Evolutionary conservation across 176 grass and related monocot genomes (phyloP).

Genomic region (Rhipidocladum racemiflorum): DNA sequence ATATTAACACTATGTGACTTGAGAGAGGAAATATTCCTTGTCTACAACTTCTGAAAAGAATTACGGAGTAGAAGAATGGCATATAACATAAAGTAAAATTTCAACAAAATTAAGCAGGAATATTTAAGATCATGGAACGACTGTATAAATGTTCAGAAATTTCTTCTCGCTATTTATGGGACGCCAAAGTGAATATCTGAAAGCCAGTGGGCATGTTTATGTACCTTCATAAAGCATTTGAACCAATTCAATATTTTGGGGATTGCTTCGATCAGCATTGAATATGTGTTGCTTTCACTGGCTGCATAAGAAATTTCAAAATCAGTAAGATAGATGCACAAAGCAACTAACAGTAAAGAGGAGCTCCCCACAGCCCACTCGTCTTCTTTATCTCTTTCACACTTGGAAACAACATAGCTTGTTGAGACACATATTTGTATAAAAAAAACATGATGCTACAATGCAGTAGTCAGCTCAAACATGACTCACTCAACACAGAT

Average conservation of each 20-base stretch:
- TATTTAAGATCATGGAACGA: background rate
- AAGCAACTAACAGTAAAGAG: conserved; percentile 20
- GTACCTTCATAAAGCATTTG: conserved; percentile 61
- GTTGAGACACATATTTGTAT: background rate
- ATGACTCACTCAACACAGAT: background rate
- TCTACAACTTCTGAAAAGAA: background rate
- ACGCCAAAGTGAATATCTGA: background rate
- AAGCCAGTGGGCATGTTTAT: conserved; percentile 1
- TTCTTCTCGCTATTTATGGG: conserved; percentile 15
- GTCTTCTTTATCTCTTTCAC: background rate
- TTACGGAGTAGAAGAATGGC: background rate
- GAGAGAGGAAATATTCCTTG: background rate
- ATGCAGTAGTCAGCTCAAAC: background rate
- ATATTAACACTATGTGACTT: background rate
- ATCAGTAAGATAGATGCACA: conserved; percentile 6
- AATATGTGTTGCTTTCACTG: conserved; percentile 52
- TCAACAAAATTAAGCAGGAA: background rate
- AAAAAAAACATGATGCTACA: background rate
- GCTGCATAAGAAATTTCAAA: conserved; percentile 43
- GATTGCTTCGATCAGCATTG: conserved; percentile 63
- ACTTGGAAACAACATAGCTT: background rate
- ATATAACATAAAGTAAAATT: conserved; percentile 5
- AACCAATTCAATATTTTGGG: conserved; percentile 84
- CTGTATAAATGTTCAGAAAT: background rate
- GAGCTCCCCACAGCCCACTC: background rate